Evolutionary conservation across 2,329 filamentous ascomycete genomes (phyloP), one percentile per base, ranked within the genome.

Genomic region (Harringtonia lauricola): DNA sequence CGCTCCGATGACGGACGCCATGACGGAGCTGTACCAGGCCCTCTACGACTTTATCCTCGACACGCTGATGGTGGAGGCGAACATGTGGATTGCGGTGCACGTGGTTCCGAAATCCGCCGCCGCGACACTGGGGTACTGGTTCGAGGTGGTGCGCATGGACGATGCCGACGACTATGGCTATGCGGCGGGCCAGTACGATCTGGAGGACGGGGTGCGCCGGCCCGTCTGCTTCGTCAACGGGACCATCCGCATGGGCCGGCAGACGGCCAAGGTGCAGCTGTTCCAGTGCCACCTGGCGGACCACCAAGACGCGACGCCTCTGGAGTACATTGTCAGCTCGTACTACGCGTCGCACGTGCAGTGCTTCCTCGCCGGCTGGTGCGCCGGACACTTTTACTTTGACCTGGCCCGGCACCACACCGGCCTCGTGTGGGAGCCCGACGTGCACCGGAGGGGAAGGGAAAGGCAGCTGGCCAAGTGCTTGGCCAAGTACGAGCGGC

Each of bases 291-390:
- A 50, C 30, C 8, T 13, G 3, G 18, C 2, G 2, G 19, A 15
- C 8, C 6, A 19, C 7, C 1, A 33, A 12, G 38, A 29, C 2
- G 10, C 18, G 14, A 46, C 46, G 19, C 48, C 48, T n/a, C 41
- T 50, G n/a, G 36, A 44, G 40, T 50, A 44, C 43, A 21, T 50
- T 5, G 8, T 48, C 36, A 17, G 39, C 30, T 36, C 43, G 3
- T 48, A 43, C 37, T 50, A 48, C 17, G 46, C 43, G 8, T 33
- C 48, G 10, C 48, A 50, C 19, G 48, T 50, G 15, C 46, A 50
- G 36, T 50, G 48, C 29, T 50, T 50, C 19, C 22, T 50, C 30
- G 33, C 39, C 24, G 48, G 46, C 34, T 48, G 39, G 36, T 37
- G 37, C 4, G 44, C 44, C 7, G 48, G 44, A 15, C 46, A 48